These are phyloP conservation scores for Pichia eremophila DNA, from an alignment of 805 yeast species.

Conservation along the genomic window DNA sequence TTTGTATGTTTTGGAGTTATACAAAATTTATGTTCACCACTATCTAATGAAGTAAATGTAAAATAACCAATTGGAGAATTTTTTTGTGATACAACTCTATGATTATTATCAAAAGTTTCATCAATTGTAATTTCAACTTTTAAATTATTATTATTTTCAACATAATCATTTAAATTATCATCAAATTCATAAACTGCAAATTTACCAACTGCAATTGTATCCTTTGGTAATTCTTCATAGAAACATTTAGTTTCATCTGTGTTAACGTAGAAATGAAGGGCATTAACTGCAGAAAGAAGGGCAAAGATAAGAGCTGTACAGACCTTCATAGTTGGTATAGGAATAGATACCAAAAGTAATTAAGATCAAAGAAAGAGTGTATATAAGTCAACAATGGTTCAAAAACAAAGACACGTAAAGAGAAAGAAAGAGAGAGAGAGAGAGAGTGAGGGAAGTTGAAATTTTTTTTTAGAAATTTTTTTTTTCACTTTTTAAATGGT, in stretches of 20 bases:
- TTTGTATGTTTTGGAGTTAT: conserved; percentile 42
- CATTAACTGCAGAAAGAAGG: conserved; percentile 23
- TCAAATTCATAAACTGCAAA: conserved; percentile 60
- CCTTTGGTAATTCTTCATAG: conserved; percentile 67
- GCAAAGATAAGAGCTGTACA: background rate
- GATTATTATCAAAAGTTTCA: conserved; percentile 70
- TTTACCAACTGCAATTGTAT: conserved; percentile 72
- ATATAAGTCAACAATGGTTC: too few species aligned
- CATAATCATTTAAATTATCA: conserved; percentile 36
- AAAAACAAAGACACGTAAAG: background rate
- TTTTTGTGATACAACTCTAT: conserved; percentile 64
- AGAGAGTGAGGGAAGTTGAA: too few species aligned
- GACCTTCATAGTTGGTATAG: too few species aligned
- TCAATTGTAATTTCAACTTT: conserved; percentile 63
- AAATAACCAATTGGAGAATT: conserved; percentile 58
- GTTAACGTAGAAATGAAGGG: conserved; percentile 69
- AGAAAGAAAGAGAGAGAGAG: background rate
- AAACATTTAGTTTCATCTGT: conserved; percentile 78
- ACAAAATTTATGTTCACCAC: conserved; percentile 76
- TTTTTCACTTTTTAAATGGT: too few species aligned
- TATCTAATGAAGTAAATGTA: conserved; percentile 61
- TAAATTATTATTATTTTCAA: conserved; percentile 42
- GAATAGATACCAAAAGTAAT: too few species aligned
- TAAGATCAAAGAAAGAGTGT: too few species aligned
- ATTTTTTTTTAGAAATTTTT: too few species aligned